Percentiles rank a stretch among this genome's conserved stretches.
These are phyloP conservation scores for Arthroderma sp. DNA, from an alignment of 2,329 filamentous ascomycete genomes.

Conservation along the genomic window DNA sequence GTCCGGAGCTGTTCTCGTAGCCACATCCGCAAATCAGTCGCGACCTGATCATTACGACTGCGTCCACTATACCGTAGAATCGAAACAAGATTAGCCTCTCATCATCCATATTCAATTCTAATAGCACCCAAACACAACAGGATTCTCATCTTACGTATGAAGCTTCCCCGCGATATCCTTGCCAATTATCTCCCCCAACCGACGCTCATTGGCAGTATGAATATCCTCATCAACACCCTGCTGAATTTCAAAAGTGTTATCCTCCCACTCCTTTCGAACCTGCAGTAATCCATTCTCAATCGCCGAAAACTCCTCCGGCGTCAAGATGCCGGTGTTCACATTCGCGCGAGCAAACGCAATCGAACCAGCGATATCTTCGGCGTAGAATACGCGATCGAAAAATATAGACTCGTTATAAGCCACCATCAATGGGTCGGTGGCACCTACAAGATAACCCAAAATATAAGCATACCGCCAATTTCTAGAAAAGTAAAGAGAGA, in stretches of 20 bases:
- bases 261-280: slow-evolving; percentile 27
- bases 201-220: slow-evolving; percentile 31
- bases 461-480: not conserved
- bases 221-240: slow-evolving; percentile 18
- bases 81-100: not conserved
- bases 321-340: slow-evolving; percentile 56
- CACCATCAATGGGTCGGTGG: slow-evolving; percentile 66
- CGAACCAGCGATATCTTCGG: slow-evolving; percentile 60
- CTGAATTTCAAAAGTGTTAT: slow-evolving; percentile 14
- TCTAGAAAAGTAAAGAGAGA: not conserved
- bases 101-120: not conserved
- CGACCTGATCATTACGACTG: slow-evolving; percentile 81
- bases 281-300: slow-evolving; percentile 56
- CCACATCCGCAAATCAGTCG: slow-evolving; percentile 84
- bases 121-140: not conserved
- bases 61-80: slow-evolving; percentile 37
- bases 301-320: slow-evolving; percentile 51
- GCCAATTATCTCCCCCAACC: slow-evolving; percentile 71
- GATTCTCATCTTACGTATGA: slow-evolving; percentile 47
- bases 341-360: slow-evolving; percentile 70
- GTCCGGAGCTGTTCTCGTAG: slow-evolving; percentile 58
- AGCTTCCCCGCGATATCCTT: slow-evolving; percentile 77
- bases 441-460: slow-evolving; percentile 35
- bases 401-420: slow-evolving; percentile 66
- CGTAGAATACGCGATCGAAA: slow-evolving; percentile 60